Evolutionary conservation across 257 asterid species (phyloP).

Genomic region (Penstemon newberryi): DNA sequence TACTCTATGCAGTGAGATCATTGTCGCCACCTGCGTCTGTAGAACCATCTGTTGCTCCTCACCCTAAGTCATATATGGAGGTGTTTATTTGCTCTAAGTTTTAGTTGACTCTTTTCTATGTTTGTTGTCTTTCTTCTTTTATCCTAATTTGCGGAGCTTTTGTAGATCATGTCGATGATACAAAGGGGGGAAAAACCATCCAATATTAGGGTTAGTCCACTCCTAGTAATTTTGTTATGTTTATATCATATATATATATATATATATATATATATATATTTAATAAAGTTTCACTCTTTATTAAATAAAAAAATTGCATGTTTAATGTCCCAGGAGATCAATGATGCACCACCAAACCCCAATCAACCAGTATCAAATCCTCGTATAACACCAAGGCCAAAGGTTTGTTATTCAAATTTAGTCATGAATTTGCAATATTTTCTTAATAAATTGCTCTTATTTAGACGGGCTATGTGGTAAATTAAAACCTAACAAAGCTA

Average conservation of each 20-base stretch:
- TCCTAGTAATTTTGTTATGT: constrained; percentile 11
- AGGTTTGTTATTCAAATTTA: constrained; percentile 47
- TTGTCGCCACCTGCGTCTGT: constrained; percentile 61
- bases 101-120: neutral
- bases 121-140: neutral
- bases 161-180: constrained; percentile 91
- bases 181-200: constrained; percentile 93
- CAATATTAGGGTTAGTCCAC: constrained; percentile 73
- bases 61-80: constrained; percentile 87
- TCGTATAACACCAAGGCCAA: constrained; percentile 65
- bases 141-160: constrained; percentile 23
- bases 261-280: no score
- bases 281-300: constrained; percentile 17
- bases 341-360: constrained; percentile 97
- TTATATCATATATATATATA: neutral
- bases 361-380: constrained; percentile 79
- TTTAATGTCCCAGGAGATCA: constrained; percentile 62
- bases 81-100: constrained; percentile 38
- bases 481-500: neutral
- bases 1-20: constrained; percentile 62
- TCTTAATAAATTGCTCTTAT: neutral
- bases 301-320: neutral
- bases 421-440: neutral
- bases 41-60: constrained; percentile 75
- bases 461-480: neutral